These are phyloP conservation scores for Secale cereale DNA, from an alignment of 176 grass and related monocot species.

Conservation along the genomic window DNA sequence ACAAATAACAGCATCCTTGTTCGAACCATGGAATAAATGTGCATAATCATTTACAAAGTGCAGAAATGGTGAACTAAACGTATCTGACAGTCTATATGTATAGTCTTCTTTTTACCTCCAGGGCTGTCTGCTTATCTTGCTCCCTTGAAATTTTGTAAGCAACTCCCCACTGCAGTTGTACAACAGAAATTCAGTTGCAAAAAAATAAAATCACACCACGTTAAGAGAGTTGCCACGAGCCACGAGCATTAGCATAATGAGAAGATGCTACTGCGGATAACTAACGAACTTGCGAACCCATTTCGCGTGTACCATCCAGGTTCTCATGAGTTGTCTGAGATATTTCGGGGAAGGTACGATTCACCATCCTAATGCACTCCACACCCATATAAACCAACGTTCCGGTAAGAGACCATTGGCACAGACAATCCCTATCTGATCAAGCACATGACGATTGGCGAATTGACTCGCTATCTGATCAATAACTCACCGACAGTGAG, in stretches of 20 bases:
- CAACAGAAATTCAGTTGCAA: neutral
- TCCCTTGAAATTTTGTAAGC: constrained; percentile 75
- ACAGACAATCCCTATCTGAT: neutral
- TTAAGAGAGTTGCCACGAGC: neutral
- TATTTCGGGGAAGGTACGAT: neutral
- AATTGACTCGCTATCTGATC: too few species aligned
- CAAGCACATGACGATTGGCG: too few species aligned
- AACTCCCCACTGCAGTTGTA: constrained; percentile 68
- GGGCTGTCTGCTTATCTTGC: constrained; percentile 65
- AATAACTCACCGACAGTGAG: neutral
- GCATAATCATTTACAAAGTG: neutral
- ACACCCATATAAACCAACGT: neutral
- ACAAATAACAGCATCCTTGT: neutral
- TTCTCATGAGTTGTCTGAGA: neutral
- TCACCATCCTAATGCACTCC: neutral
- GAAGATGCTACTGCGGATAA: neutral
- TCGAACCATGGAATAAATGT: neutral
- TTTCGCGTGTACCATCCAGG: neutral
- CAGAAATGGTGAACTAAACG: neutral
- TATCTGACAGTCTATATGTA: neutral
- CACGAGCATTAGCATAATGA: neutral
- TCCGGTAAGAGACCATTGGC: neutral
- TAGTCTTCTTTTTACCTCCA: constrained; percentile 40
- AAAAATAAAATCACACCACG: neutral
- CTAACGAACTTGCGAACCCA: neutral